These are phyloP conservation scores for Myxozyma udenii DNA, from an alignment of 805 yeast species.

Conservation along the genomic window DNA sequence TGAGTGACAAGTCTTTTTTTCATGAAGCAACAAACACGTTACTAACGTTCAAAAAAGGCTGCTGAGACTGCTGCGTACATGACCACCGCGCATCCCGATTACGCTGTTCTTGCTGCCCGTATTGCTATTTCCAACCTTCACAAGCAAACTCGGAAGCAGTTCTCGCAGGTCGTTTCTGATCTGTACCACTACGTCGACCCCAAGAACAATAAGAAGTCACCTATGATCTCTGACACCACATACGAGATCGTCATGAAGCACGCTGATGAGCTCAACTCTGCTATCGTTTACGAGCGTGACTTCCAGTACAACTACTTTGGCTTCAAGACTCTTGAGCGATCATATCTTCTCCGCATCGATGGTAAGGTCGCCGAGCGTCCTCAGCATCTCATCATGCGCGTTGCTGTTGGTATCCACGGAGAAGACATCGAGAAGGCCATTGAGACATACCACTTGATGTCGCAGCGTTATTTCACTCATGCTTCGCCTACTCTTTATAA, in stretches of 20 bases:
- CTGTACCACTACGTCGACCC: slow-evolving; percentile 80
- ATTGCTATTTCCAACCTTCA: slow-evolving; percentile 91
- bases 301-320: slow-evolving; percentile 80
- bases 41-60: slow-evolving; percentile 42
- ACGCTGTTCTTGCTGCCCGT: slow-evolving; percentile 83
- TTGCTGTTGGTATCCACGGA: slow-evolving; percentile 86
- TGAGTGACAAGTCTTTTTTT: slow-evolving; percentile 24
- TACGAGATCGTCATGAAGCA: slow-evolving; percentile 60
- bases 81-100: slow-evolving; percentile 98
- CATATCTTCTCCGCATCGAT: slow-evolving; percentile 67
- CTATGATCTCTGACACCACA: slow-evolving; percentile 69
- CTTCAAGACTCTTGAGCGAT: slow-evolving; percentile 83
- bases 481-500: slow-evolving; percentile 95
- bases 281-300: slow-evolving; percentile 76
- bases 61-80: slow-evolving; percentile 97
- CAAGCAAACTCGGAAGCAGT: slow-evolving; percentile 86
- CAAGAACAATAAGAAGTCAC: slow-evolving; percentile 61
- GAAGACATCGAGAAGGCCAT: slow-evolving; percentile 58
- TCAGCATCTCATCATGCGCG: slow-evolving; percentile 86
- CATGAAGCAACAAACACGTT: slow-evolving; percentile 22
- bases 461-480: slow-evolving; percentile 81
- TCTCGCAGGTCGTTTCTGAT: slow-evolving; percentile 70
- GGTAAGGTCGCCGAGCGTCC: slow-evolving; percentile 84
- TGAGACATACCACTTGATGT: slow-evolving; percentile 87
- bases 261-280: slow-evolving; percentile 64